Evolutionary conservation across 2,329 filamentous ascomycete species (phyloP).

Genomic region (Pseudopithomyces chartarum): DNA sequence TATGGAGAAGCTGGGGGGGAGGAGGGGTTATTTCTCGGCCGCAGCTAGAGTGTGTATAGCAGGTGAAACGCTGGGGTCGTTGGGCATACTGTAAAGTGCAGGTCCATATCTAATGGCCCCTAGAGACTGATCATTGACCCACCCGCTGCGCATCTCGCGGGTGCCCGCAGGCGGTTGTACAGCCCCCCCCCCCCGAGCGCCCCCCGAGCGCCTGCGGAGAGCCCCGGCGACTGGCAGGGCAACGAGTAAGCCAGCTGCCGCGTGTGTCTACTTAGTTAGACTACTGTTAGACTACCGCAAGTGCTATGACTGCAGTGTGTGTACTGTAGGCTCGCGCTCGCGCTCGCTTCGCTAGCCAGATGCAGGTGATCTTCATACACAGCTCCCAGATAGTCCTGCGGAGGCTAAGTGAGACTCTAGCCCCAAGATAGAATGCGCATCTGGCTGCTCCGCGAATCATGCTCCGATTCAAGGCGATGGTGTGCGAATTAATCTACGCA

Average conservation of each 20-base stretch:
- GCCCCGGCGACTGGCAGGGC: background rate
- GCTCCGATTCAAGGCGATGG: background rate
- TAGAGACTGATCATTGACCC: no score
- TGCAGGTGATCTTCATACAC: background rate
- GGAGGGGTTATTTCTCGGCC: background rate
- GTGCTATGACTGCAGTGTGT: no score
- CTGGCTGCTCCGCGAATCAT: background rate
- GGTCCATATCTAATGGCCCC: background rate
- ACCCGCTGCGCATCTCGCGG: no score
- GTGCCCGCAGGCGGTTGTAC: no score
- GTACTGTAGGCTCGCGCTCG: background rate
- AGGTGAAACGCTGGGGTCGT: background rate
- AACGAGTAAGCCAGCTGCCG: no score
- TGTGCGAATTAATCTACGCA: background rate
- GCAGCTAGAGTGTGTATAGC: constrained; percentile 1
- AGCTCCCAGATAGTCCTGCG: background rate
- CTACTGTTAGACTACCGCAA: no score
- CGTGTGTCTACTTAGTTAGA: no score
- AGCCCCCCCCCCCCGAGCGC: no score
- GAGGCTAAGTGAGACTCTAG: constrained; percentile 1
- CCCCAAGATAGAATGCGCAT: background rate
- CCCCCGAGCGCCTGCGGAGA: background rate
- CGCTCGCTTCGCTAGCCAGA: background rate
- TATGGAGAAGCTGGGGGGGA: background rate
- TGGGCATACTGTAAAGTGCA: background rate